Base-by-base conservation (phyloP, 2,329 filamentous ascomycete genomes). In the Hyphodiscus sp. region DNA sequence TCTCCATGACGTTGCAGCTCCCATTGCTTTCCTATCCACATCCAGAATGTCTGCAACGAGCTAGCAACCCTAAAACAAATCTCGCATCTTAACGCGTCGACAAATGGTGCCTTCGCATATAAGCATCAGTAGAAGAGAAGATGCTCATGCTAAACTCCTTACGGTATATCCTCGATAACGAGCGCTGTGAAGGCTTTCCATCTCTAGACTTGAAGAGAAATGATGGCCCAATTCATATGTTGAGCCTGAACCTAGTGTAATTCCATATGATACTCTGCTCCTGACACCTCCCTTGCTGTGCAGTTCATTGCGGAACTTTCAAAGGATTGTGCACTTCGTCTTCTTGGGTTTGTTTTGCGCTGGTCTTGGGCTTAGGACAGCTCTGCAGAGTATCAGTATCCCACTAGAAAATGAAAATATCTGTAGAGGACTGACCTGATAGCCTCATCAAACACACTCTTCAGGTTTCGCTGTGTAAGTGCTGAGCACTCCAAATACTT, bases 401-500 rank as follows among this genome's bases (percentile, higher is more conserved):
- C 33, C 1, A 30, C 42, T 8, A n/a, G 15, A 26, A 26, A 38
- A 19, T 5, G 18, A 6, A 47, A 19, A 41, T 43, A 47, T 46
- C 30, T n/a, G 29, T 5, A 45, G 4, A 47, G 8, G 41, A 74
- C 86, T 65, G 76, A 97, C 94, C 94, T 86, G 69, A 99, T 99
- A 33, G 94, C 94, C 74, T 96, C 92, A 69, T 99, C 94, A 69
- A 99, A 99, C 47, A 99, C 94, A 67, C 90, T 95, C 85, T 99
- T 99, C 65, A 99, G 74, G 72, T 96, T 96, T 68, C 92, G 81
- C 77, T 97, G 94, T 41, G 94, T 99, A 63, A 99, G 77, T 47
- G 94, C 94, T 50, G 94, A 97, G 76, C 94, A 99, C 75, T 99
- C 94, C 43, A 97, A 81, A 74, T 99, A 99, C 76, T 96, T 97